Evolutionary conservation across 495 filamentous ascomycete genomes (phyloP).

Genomic region (Aspergillus wentii): DNA sequence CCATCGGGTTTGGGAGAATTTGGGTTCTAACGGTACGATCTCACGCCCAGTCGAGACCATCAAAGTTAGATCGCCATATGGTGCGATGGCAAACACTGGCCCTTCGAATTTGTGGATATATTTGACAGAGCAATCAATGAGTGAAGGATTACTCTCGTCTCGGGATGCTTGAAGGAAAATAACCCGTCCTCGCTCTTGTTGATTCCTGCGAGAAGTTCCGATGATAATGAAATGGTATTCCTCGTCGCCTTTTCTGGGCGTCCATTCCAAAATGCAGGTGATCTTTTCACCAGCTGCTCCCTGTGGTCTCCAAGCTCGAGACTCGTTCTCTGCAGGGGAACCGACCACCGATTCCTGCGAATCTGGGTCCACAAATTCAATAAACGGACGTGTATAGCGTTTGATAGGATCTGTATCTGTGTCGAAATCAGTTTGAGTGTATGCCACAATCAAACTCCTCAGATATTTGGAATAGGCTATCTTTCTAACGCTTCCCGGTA

Average conservation of each 20-base stretch:
- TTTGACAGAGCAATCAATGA: conserved; percentile 31
- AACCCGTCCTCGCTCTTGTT: conserved; percentile 26
- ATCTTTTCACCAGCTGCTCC: conserved; percentile 41
- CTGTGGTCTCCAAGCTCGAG: conserved; percentile 25
- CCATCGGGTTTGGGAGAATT: conserved; percentile 27
- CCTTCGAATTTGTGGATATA: conserved; percentile 30
- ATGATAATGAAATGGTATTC: conserved; percentile 44
- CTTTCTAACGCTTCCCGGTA: conserved; percentile 39
- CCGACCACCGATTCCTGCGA: conserved; percentile 19
- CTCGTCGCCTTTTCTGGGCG: conserved; percentile 31
- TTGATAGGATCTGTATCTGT: conserved; percentile 17
- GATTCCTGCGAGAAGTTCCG: conserved; percentile 30
- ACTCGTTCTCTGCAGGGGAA: conserved; percentile 1
- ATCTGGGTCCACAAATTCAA: conserved; percentile 42
- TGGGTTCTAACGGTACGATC: conserved; percentile 32
- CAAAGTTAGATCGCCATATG: conserved; percentile 33
- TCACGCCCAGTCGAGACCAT: conserved; percentile 34
- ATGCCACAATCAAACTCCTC: conserved; percentile 37
- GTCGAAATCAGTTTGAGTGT: conserved; percentile 20
- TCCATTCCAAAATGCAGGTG: conserved; percentile 48
- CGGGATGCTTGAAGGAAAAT: conserved; percentile 31
- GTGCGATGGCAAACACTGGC: conserved; percentile 39
- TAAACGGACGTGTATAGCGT: conserved; percentile 24
- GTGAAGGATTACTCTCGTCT: conserved; percentile 17
- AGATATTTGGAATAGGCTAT: conserved; percentile 37